Conservation (phyloP, 495 filamentous ascomycete genomes). For the Aspergillus coremiiformis region DNA sequence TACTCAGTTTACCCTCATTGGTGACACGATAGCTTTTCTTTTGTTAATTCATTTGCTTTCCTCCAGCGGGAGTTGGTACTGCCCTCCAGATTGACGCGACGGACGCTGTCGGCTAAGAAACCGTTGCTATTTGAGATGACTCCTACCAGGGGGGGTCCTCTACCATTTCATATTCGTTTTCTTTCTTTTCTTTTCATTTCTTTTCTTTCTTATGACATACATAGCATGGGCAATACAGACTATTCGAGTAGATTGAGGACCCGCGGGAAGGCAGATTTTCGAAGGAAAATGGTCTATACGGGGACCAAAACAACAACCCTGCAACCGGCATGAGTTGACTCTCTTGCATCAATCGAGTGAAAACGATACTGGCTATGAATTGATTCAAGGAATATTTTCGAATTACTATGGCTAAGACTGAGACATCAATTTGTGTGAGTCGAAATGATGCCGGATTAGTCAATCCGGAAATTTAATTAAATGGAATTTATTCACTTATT, state of each 20-base stretch:
- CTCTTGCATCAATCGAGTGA: no score
- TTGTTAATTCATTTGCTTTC: slow-evolving; percentile 20
- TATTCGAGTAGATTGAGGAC: background rate
- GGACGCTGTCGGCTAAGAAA: slow-evolving; percentile 13
- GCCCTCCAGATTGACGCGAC: slow-evolving; percentile 19
- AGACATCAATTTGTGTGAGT: background rate
- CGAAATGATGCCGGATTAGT: background rate
- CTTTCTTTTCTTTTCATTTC: no score
- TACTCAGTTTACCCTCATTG: slow-evolving; percentile 12
- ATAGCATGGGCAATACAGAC: background rate
- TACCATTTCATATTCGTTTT: slow-evolving; percentile 10
- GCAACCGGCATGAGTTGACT: no score
- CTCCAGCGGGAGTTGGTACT: slow-evolving; percentile 38
- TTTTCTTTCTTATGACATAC: background rate
- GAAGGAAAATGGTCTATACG: no score
- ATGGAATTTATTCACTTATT: no score
- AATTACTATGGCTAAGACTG: no score
- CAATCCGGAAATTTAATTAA: background rate
- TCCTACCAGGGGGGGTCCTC: background rate
- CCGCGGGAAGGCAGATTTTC: background rate
- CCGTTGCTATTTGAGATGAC: slow-evolving; percentile 7
- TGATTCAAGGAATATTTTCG: no score
- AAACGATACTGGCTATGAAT: no score
- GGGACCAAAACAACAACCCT: no score
- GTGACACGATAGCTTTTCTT: slow-evolving; percentile 14